A percentile compares a stretch with the other conserved stretches of the same genome.
These are phyloP conservation scores for Acanthamoeba rhysodes DNA, from an alignment of 208 protist species.

Conservation along the genomic window DNA sequence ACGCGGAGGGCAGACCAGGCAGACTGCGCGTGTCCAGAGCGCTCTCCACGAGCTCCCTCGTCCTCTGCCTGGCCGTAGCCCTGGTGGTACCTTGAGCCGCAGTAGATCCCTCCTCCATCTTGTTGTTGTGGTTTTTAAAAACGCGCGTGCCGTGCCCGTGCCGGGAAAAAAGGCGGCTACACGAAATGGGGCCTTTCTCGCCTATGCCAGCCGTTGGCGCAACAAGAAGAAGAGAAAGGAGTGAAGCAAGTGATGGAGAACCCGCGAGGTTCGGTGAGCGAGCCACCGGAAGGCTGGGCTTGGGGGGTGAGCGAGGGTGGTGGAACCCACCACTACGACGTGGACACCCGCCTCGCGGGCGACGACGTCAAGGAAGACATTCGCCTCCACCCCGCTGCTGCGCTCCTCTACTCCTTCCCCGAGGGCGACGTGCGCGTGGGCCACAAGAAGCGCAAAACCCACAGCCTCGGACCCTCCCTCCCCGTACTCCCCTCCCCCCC, in stretches of 20 bases:
- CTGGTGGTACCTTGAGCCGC: not conserved
- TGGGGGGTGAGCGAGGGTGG: not conserved
- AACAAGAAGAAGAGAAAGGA: no score
- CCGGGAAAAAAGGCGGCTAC: not conserved
- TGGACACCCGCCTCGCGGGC: not conserved
- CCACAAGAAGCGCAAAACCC: slow-evolving; percentile 45
- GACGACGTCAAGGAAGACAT: slow-evolving; percentile 44
- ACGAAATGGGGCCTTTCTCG: no score
- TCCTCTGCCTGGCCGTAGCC: not conserved
- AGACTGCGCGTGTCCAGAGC: not conserved
- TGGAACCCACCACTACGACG: not conserved
- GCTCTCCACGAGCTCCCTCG: slow-evolving; percentile 25
- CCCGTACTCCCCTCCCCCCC: not conserved
- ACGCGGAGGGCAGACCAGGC: not conserved
- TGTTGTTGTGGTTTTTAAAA: no score
- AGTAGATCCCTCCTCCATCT: no score
- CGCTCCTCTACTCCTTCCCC: not conserved
- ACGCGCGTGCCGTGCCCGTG: not conserved
- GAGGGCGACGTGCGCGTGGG: slow-evolving; percentile 58
- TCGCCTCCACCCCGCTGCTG: not conserved
- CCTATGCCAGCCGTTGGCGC: not conserved
- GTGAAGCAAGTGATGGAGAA: not conserved
- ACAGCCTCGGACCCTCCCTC: not conserved
- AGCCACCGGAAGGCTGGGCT: not conserved
- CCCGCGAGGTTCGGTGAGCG: not conserved